Evolutionary conservation across 495 filamentous ascomycete genomes (phyloP).

Genomic region (Penicillium cataractarum): DNA sequence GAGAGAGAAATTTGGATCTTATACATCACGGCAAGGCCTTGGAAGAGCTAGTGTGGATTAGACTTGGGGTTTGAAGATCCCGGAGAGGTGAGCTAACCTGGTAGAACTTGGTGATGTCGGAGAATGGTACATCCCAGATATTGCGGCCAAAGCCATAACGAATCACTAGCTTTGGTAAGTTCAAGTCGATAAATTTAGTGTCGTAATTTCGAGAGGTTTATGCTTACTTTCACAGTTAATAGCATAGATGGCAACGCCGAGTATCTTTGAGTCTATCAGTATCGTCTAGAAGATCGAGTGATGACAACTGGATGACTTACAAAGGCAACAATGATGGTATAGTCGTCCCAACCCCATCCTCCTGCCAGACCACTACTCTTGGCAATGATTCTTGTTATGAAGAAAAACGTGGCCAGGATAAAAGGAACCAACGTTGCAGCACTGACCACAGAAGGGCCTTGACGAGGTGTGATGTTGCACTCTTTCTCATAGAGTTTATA

Average conservation of each 20-base stretch:
- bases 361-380: conserved; percentile 33
- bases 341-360: conserved; percentile 40
- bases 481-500: conserved; percentile 22
- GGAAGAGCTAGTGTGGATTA: conserved; percentile 28
- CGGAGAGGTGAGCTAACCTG: conserved; percentile 18
- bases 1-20: conserved; percentile 44
- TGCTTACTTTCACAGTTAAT: conserved; percentile 25
- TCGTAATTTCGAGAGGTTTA: too few relatives aligned
- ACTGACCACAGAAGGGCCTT: conserved; percentile 16
- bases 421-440: conserved; percentile 26
- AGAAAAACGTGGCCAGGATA: conserved; percentile 31
- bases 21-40: conserved; percentile 34
- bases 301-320: conserved; percentile 19
- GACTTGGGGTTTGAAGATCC: background rate
- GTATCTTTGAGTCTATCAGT: conserved; percentile 17
- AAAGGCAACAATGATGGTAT: conserved; percentile 32
- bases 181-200: background rate
- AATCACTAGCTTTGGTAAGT: conserved; percentile 29
- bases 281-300: background rate
- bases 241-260: conserved; percentile 26
- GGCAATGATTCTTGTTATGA: conserved; percentile 29
- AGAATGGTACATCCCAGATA: conserved; percentile 34
- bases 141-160: conserved; percentile 33
- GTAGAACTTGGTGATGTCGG: conserved; percentile 30
- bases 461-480: conserved; percentile 24